Conservation (phyloP, 345 rosid genomes). For the Schrenkiella parvula region DNA sequence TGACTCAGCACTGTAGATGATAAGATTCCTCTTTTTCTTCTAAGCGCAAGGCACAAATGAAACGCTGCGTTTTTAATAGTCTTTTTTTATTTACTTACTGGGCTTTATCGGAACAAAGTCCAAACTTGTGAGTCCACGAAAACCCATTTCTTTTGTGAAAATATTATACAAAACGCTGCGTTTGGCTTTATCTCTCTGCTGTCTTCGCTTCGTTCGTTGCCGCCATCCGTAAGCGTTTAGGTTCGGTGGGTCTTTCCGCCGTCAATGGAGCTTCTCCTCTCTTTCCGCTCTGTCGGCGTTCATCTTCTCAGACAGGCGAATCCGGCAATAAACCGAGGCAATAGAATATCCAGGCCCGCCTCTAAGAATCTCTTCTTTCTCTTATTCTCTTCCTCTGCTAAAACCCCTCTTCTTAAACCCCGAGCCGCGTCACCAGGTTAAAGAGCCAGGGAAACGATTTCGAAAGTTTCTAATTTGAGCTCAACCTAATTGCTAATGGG, state of each 20-base stretch:
- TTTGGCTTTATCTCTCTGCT: not conserved
- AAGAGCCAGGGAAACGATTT: not conserved
- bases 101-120: not conserved
- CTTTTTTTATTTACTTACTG: not conserved
- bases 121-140: not conserved
- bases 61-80: not conserved
- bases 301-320: slow-evolving; percentile 19
- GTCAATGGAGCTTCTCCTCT: slow-evolving; percentile 21
- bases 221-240: slow-evolving; percentile 11
- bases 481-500: not conserved
- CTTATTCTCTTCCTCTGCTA: slow-evolving; percentile 32
- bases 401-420: slow-evolving; percentile 41
- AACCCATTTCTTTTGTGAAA: not conserved
- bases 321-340: not conserved
- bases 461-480: not conserved
- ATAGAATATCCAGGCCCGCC: slow-evolving; percentile 19
- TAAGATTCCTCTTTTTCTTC: not conserved
- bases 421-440: slow-evolving; percentile 44
- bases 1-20: not conserved
- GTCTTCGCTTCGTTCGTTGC: not conserved
- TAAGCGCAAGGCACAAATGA: not conserved
- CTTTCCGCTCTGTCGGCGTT: slow-evolving; percentile 23
- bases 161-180: not conserved
- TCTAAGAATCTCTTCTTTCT: slow-evolving; percentile 23
- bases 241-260: not conserved